Percentiles rank a stretch among this genome's conserved stretches.
Conservation (phyloP, 2,329 filamentous ascomycete genomes). For the Fusarium continuum region DNA sequence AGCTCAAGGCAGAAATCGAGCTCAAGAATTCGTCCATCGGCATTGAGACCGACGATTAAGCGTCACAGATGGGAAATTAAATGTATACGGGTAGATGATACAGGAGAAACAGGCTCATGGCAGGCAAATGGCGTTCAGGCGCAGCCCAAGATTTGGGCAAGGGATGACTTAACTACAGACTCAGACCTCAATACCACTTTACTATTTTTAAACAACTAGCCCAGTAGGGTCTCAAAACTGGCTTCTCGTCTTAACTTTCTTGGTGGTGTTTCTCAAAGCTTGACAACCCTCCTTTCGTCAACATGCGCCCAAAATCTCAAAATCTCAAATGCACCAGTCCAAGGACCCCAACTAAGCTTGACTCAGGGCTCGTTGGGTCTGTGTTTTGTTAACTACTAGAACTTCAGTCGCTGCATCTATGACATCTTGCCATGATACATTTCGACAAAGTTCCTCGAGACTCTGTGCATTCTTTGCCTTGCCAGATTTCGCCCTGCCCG, state of each 20-base stretch:
- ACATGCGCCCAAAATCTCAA: background rate
- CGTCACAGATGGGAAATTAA: background rate
- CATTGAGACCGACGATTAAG: slow-evolving; percentile 51
- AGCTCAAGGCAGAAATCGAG: slow-evolving; percentile 56
- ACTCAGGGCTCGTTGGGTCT: slow-evolving; percentile 35
- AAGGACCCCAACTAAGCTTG: background rate
- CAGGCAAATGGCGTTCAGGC: slow-evolving; percentile 29
- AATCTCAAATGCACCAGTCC: background rate
- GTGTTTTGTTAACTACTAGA: slow-evolving; percentile 41
- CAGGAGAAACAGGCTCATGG: background rate
- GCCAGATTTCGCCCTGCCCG: slow-evolving; percentile 2
- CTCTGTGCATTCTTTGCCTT: slow-evolving; percentile 32
- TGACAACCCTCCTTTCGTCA: no score
- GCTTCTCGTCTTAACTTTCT: background rate
- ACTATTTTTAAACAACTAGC: slow-evolving; percentile 13
- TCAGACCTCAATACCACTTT: slow-evolving; percentile 32
- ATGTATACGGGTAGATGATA: background rate
- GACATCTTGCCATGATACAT: slow-evolving; percentile 49
- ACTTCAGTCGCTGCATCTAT: slow-evolving; percentile 46
- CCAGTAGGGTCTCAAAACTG: background rate
- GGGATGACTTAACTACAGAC: slow-evolving; percentile 20
- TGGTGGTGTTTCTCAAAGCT: background rate
- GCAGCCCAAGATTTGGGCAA: slow-evolving; percentile 11
- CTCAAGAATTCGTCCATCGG: slow-evolving; percentile 57
- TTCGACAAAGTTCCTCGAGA: slow-evolving; percentile 48